Base-by-base conservation (phyloP, 2,329 filamentous ascomycete species). In the Alternaria conjuncta region DNA sequence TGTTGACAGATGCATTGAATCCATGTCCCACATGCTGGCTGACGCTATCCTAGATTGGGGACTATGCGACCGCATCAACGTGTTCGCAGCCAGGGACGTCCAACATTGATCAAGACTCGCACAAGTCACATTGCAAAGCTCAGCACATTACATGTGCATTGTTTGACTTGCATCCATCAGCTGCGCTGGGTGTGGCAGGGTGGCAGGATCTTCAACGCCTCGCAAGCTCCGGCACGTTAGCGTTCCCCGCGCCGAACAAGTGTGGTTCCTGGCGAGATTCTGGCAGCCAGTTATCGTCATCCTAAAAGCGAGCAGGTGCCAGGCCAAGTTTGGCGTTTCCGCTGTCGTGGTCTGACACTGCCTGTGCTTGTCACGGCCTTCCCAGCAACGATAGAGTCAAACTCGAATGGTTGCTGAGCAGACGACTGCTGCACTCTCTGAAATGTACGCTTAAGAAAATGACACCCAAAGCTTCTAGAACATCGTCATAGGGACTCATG, bases 231-330 rank as follows among this genome's bases (percentile, higher is more conserved):
- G 64, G 64, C 66, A 66, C 36, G 43, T 28, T 73, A 72, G 69
- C 64, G 65, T 71, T 72, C 71, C 70, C 71, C 71, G 70, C 71
- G 69, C 61, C 56, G 58, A 65, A 61, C 63, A 63, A 43, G 55
- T 60, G 61, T 68, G 64, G 69, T 74, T 69, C 68, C 70, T 72
- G 69, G 66, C 65, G 57, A 64, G 25, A 55, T 55, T 64, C 61
- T 54, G 50, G 65, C 68, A 61, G 62, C 68, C 67, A 67, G 49
- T 61, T 56, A 66, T 49, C 65, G 60, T 65, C 65, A 60, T 64
- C 26, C 26, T 9, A 59, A 63, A 54, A 49, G 56, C 51, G 28
- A 56, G 50, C 57, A 61, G 57, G 20, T 51, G 51, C 51, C 43
- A 43, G 46, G 23, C 30, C 28, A 54, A 61, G 43, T 47, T 28